Percentiles rank a stretch among this genome's conserved stretches.
Conservation (phyloP, 306 rosid genomes). For the Aeschynomene evenia region DNA sequence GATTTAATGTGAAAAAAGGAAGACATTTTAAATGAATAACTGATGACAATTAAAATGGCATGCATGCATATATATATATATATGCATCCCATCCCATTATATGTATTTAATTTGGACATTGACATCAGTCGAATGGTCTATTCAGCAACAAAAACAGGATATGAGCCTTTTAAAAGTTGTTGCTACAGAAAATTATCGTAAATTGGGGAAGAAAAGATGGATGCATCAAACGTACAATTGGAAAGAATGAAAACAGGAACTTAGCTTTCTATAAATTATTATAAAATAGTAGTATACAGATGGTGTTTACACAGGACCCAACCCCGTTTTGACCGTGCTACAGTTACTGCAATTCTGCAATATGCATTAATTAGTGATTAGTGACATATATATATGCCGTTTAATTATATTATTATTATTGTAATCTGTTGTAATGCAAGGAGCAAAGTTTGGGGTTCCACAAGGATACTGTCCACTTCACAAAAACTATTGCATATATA, state of each 20-base stretch:
- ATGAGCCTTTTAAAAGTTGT: too few relatives aligned
- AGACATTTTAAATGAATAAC: neutral
- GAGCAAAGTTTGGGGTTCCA: neutral
- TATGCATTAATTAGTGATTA: too few relatives aligned
- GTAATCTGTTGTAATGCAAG: neutral
- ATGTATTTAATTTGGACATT: neutral
- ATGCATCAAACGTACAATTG: too few relatives aligned
- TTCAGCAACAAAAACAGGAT: neutral
- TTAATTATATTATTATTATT: neutral
- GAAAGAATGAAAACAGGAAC: too few relatives aligned
- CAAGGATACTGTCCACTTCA: neutral
- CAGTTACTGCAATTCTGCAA: neutral
- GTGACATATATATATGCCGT: neutral
- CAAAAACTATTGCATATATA: too few relatives aligned
- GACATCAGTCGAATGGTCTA: constrained; percentile 20
- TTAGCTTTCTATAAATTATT: too few relatives aligned
- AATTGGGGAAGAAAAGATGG: too few relatives aligned
- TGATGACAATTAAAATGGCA: neutral
- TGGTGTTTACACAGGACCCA: too few relatives aligned
- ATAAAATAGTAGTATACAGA: too few relatives aligned
- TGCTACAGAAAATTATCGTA: too few relatives aligned
- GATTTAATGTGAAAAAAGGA: neutral
- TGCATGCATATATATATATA: too few relatives aligned
- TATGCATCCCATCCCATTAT: neutral
- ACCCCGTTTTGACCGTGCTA: neutral